Conservation (phyloP, 495 filamentous ascomycete genomes). For the Filosporella fistucella region DNA sequence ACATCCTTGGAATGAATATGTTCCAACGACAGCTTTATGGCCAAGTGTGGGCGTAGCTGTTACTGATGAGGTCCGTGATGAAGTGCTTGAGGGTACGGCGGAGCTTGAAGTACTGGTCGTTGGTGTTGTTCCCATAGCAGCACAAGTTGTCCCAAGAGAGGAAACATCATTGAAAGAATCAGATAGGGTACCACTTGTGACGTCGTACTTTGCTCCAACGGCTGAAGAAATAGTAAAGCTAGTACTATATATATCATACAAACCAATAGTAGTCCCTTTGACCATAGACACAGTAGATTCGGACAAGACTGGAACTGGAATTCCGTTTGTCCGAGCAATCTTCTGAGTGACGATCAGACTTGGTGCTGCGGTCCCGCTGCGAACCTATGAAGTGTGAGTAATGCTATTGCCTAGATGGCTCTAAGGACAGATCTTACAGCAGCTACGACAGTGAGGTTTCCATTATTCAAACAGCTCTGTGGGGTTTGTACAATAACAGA, state of each 20-base stretch:
- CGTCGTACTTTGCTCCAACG: constrained; percentile 17
- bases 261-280: constrained; percentile 42
- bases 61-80: constrained; percentile 17
- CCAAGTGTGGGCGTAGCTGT: constrained; percentile 15
- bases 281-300: constrained; percentile 39
- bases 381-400: constrained; percentile 33
- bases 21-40: constrained; percentile 27
- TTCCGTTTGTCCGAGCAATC: constrained; percentile 33
- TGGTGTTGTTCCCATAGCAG: neutral
- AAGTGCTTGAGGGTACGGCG: constrained; percentile 17
- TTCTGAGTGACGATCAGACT: constrained; percentile 44
- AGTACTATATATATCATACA: constrained; percentile 48
- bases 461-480: constrained; percentile 31
- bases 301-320: constrained; percentile 43
- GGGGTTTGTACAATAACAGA: constrained; percentile 32
- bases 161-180: constrained; percentile 21
- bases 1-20: constrained; percentile 41
- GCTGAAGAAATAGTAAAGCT: constrained; percentile 31
- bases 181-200: constrained; percentile 15
- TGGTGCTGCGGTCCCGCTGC: constrained; percentile 40
- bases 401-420: neutral
- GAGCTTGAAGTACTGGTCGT: constrained; percentile 14
- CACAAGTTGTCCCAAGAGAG: constrained; percentile 11
- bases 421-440: constrained; percentile 25
- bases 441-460: constrained; percentile 30